Evolutionary conservation across 208 protist genomes (phyloP), one percentile per base, ranked within the genome.

Genomic region (Trypanosoma melophagium): DNA sequence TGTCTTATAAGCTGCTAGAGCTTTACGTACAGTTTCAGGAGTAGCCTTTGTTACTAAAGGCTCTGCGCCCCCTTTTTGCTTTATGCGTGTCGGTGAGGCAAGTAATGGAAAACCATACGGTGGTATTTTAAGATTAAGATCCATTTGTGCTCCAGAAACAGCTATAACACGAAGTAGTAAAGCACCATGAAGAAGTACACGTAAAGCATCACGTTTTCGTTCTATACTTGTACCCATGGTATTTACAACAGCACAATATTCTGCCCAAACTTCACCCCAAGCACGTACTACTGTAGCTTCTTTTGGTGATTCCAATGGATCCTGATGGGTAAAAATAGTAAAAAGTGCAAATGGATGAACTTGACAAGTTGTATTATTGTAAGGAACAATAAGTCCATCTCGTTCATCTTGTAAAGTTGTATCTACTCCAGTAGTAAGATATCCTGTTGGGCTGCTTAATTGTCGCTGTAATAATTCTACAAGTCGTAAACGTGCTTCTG

Each of bases 211-310:
- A 13, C 85, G 82, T 66, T 92, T 92, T 28, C 89, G 77, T 35
- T 77, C 62, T 19, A 79, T 83, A 10, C 84, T 90, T 19, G 89
- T 94, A 17, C 74, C 79, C 71, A 94, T 79, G 7, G 55, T 47
- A 10, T 62, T 67, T 24, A 94, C 89, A 25, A 80, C 76, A 41
- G 74, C 74, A 63, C 76, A 79, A 66, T 92, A 94, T 69, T 92
- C 83, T 0, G 89, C 86, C 89, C 89, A 94, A 7, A 94, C 89
- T 66, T 94, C 85, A 9, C 81, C 89, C 89, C 89, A 94, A 1
- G 85, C 85, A 16, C 89, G 83, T 50, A 94, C 85, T 7, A 89
- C 69, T 52, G 77, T 79, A 17, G 68, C 65, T 52, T 92, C 86
- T 35, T 73, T 77, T 53, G 67, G 59, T 0, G 56, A 64, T 16